Base-by-base conservation (phyloP, 345 rosid genomes). In the Arabidopsis arenosa region DNA sequence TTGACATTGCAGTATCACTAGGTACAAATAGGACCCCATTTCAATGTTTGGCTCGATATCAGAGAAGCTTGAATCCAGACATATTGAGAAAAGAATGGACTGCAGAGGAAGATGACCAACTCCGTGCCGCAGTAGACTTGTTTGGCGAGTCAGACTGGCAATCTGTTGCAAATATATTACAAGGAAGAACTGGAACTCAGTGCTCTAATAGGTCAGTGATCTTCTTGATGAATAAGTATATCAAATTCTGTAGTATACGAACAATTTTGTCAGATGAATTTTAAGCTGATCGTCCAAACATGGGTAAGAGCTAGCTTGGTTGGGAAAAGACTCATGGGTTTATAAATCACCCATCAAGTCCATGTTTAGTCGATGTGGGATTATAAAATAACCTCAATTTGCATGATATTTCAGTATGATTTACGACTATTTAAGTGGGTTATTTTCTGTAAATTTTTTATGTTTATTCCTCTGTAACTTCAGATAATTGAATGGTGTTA, bases 131-230 rank as follows among this genome's bases (percentile, higher is more conserved):
- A 35, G 97, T 95, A 2, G 87, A 84, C 65, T 79, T 72, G 30
- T 83, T 53, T 83, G 99, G 98, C 44, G 89, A 88, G 79, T 69
- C 83, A 41, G 77, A 92, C 82, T 95, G 97, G 97, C 99, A 95
- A 80, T 66, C 86, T 70, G 91, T 92, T 48, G 99, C 99, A 51
- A 86, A 87, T 37, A 47, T 80, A 71, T 81, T 92, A 75, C 79
- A 79, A 75, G 91, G 91, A 66, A 83, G 97, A 63, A 79, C 92
- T 57, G 99, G 99, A 68, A 44, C 91, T 30, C 98, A 95, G 71
- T 92, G 99, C 85, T 89, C 99, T 72, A 89, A 90, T 40, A 84
- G 97, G 97, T 90, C 63, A 85, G 92, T 56, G 41, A 68, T 53
- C 59, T 51, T n/a, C 6, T 73, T 18, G 59, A 56, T 32, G 51